These are phyloP conservation scores for Pseudomassariella vexata DNA, from an alignment of 2,329 filamentous ascomycete species.

Conservation along the genomic window DNA sequence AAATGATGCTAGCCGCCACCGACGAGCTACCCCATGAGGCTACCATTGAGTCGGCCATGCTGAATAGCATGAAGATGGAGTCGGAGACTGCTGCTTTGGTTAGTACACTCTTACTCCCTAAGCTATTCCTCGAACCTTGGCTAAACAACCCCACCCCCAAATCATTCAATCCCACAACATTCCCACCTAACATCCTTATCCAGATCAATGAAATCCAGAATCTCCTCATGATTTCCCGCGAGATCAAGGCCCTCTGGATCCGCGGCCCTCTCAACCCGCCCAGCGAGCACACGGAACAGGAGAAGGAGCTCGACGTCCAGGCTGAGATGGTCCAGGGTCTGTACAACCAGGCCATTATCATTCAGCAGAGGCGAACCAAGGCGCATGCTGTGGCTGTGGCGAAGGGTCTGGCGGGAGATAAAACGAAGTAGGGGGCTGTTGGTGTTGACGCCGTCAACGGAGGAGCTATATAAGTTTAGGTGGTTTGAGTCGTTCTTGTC, in stretches of 20 bases:
- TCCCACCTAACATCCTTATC: not conserved
- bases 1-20: conserved; percentile 33
- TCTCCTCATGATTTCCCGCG: conserved; percentile 38
- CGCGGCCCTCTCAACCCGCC: conserved; percentile 38
- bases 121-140: not conserved
- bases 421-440: too few species aligned
- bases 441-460: too few species aligned
- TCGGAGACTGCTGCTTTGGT: conserved; percentile 31
- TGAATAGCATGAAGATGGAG: conserved; percentile 34
- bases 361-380: conserved; percentile 16
- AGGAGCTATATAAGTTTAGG: too few species aligned
- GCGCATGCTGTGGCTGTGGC: conserved; percentile 1
- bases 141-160: not conserved
- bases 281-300: conserved; percentile 29
- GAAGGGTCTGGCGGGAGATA: too few species aligned
- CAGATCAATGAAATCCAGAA: conserved; percentile 37
- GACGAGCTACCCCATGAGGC: conserved; percentile 26
- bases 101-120: conserved; percentile 8
- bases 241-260: conserved; percentile 45
- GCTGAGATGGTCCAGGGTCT: conserved; percentile 29
- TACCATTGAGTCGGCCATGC: conserved; percentile 29
- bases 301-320: conserved; percentile 14
- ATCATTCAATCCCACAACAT: not conserved
- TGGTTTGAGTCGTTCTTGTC: too few species aligned
- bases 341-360: conserved; percentile 20